Evolutionary conservation across 768 basidiomycete species (phyloP).

Genomic region (Pleurotus eryngii): DNA sequence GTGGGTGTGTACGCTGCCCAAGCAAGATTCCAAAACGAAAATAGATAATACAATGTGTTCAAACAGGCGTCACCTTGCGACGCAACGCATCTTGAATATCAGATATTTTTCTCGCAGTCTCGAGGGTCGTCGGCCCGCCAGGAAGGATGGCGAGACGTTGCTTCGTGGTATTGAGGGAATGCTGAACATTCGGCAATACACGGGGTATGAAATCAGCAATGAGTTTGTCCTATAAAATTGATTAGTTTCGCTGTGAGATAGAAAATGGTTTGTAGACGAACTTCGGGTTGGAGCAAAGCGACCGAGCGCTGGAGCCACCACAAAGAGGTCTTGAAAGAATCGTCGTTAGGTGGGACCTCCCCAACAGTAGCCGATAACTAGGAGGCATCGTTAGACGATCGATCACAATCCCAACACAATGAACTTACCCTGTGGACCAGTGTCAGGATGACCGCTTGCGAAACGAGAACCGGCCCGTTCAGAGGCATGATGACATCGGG

Average conservation of each 20-base stretch:
- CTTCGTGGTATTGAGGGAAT: constrained; percentile 73
- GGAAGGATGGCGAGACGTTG: constrained; percentile 78
- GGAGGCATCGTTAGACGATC: constrained; percentile 7
- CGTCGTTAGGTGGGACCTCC: constrained; percentile 74
- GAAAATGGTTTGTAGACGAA: constrained; percentile 26
- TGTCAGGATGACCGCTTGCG: constrained; percentile 82
- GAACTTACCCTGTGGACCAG: constrained; percentile 72
- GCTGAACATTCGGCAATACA: constrained; percentile 77
- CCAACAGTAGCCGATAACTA: constrained; percentile 74
- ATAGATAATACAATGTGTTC: constrained; percentile 7
- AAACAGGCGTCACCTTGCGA: constrained; percentile 34
- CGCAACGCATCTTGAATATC: constrained; percentile 75
- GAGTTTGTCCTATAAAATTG: constrained; percentile 58
- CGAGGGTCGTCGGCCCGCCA: constrained; percentile 62
- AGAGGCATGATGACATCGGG: constrained; percentile 80
- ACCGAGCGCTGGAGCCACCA: constrained; percentile 87
- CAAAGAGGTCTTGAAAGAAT: constrained; percentile 74
- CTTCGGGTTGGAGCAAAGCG: constrained; percentile 68
- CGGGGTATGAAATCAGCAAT: constrained; percentile 81
- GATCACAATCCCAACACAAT: neutral
- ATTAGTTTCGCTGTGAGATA: neutral
- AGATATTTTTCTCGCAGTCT: constrained; percentile 64
- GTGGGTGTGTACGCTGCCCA: neutral
- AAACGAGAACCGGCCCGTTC: constrained; percentile 65
- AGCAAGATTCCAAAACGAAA: constrained; percentile 9